Base-by-base conservation (phyloP, 2,329 filamentous ascomycete genomes). In the Fragosphaeria purpurea region DNA sequence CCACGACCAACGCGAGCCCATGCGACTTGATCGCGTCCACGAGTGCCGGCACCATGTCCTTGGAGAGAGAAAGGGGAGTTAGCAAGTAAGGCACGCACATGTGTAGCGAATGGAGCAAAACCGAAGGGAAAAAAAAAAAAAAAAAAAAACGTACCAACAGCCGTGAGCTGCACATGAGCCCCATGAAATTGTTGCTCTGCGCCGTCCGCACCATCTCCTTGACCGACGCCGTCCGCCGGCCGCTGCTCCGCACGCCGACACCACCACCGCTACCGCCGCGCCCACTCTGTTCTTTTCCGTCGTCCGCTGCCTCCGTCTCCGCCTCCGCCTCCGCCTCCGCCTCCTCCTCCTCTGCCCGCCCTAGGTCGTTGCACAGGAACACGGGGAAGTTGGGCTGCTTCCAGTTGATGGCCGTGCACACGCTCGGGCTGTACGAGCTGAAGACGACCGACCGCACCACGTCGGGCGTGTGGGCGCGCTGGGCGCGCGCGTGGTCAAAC, bases 311-410 rank as follows among this genome's bases (percentile, higher is more conserved):
- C n/a, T n/a, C n/a, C n/a, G n/a, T n/a, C n/a, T n/a, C n/a, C n/a
- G n/a, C n/a, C n/a, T n/a, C n/a, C n/a, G n/a, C n/a, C n/a, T n/a
- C n/a, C n/a, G n/a, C n/a, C n/a, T n/a, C n/a, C n/a, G n/a, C n/a
- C n/a, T n/a, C n/a, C n/a, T n/a, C n/a, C n/a, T 67, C 63, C 33
- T 74, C 75, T 53, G 82, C 78, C 7, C 77, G 74, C 30, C 88
- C 88, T 32, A 97, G 79, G 53, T 96, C 89, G 65, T 97, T 97
- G 70, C 90, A 96, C 44, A 97, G 75, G 59, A 98, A 86, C 0
- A 97, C 88, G 0, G 93, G 93, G 65, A 95, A 98, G 63, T 97
- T 98, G 3, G 93, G 93, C 66, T 98, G 93, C 67, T 98, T 98
- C 93, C 93, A 98, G 68, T 98, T 98, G 60, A 98, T 70, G 5